Conservation (phyloP, 2,329 filamentous ascomycete genomes). For the Stagonosporopsis tanaceti region DNA sequence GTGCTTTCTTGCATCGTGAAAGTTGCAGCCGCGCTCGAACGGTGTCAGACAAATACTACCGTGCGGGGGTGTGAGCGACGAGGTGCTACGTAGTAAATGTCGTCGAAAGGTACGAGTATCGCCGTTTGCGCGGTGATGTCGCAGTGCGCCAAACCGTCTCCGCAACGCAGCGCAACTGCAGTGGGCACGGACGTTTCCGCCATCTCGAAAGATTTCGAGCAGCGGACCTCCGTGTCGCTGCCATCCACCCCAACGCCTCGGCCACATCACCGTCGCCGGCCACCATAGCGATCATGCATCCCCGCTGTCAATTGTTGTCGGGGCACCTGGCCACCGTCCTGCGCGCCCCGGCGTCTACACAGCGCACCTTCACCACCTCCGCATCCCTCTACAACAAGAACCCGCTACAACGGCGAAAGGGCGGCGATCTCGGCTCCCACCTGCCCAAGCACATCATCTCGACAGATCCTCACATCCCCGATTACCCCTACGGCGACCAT, state of each 20-base stretch:
- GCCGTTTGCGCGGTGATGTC: not conserved
- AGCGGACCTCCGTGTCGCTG: slow-evolving; percentile 35
- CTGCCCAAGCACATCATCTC: slow-evolving; percentile 47
- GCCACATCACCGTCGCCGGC: slow-evolving; percentile 26
- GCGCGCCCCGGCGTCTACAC: slow-evolving; percentile 24
- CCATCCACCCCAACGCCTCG: slow-evolving; percentile 23
- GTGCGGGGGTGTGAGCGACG: not conserved
- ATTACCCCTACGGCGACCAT: slow-evolving; percentile 76
- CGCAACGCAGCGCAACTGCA: not conserved
- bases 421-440: slow-evolving; percentile 48
- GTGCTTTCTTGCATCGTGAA: slow-evolving; percentile 47
- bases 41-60: not conserved
- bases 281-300: slow-evolving; percentile 34
- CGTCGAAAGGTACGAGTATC: not conserved
- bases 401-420: slow-evolving; percentile 38
- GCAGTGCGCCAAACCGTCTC: not conserved
- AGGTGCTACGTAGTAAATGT: not conserved
- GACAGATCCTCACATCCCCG: slow-evolving; percentile 45
- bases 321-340: slow-evolving; percentile 26
- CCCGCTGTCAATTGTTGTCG: slow-evolving; percentile 42
- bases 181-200: slow-evolving; percentile 7
- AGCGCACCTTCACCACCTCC: slow-evolving; percentile 41
- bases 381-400: slow-evolving; percentile 32
- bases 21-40: not conserved
- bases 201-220: slow-evolving; percentile 25